Base-by-base conservation (phyloP, 257 asterid species). In the Prunella vulgaris region DNA sequence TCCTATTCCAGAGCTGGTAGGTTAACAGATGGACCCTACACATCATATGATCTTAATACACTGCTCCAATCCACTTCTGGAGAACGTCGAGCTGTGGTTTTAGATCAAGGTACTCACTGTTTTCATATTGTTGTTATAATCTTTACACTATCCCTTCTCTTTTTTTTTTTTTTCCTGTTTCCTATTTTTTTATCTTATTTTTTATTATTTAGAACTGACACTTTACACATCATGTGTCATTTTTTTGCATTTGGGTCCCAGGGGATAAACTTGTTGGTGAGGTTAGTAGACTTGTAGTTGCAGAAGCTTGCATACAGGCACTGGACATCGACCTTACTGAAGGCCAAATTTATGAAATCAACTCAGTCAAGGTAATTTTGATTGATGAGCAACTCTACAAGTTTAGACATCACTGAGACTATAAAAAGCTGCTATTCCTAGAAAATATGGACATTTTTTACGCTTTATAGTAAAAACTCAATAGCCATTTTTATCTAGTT, bases 261-360 rank as follows among this genome's bases (percentile, higher is more conserved):
- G 98, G 97, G 68, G 98, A 93, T 86, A 88, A 81, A 57, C 96
- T 93, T 20, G 93, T 90, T 37, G 98, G 98, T 28, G 97, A 93
- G 85, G 97, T 81, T 42, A 93, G 98, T 58, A 85, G 98, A 82
- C 86, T 93, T 66, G 97, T 93, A 10, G 89, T 93, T 57, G 97
- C 98, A 27, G 98, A 93, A 82, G 98, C 98, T 68, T 93, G 98
- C 78, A 60, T 93, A 75, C 98, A 93, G 75, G 96, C 94, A 40
- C 69, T 93, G 71, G 97, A 93, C 80, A 82, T 88, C 42, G 94
- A 85, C 46, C 77, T 83, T 66, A 90, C 96, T 4, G 72, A 76
- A 81, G 92, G 95, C 60, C 92, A 93, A 77, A 88, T 81, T 49
- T 90, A 87, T 57, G 98, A 93, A 80, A 79, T 90, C 82, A 93